These are phyloP conservation scores for Betula pendula DNA, from an alignment of 306 rosid genomes.

Conservation along the genomic window DNA sequence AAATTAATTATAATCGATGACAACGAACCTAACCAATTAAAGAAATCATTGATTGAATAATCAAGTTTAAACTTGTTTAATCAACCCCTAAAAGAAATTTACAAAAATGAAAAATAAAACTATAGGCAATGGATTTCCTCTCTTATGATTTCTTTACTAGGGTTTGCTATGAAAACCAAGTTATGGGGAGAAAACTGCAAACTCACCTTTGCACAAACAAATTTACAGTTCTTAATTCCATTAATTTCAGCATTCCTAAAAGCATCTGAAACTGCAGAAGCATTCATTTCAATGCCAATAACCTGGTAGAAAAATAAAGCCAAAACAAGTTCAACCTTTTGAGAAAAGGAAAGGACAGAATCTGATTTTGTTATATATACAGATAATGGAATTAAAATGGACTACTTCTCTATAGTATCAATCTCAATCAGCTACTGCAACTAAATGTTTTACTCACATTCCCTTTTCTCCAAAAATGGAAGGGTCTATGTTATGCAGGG, in stretches of 20 bases:
- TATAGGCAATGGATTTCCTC: conserved; percentile 10
- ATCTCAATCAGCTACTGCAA: conserved; percentile 11
- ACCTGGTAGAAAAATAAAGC: conserved; percentile 52
- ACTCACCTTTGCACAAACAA: conserved; percentile 87
- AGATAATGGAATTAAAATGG: not conserved
- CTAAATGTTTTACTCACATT: conserved; percentile 17
- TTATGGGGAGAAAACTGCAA: conserved; percentile 5
- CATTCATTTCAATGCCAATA: conserved; percentile 95
- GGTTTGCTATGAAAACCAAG: conserved; percentile 18
- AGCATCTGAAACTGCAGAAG: conserved; percentile 91
- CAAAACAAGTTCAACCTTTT: conserved; percentile 24
- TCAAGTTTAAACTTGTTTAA: not conserved
- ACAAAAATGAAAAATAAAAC: not conserved
- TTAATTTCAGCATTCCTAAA: conserved; percentile 87
- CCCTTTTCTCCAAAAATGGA: conserved; percentile 8
- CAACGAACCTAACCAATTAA: not conserved
- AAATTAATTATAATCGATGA: conserved; percentile 7
- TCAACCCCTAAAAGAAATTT: not conserved
- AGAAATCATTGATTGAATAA: not conserved
- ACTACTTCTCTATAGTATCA: not conserved
- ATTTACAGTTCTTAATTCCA: conserved; percentile 81
- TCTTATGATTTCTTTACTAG: conserved; percentile 8
- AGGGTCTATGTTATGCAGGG: not conserved
- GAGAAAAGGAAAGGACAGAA: not conserved
- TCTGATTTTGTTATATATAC: not conserved